Evolutionary conservation across 2,329 filamentous ascomycete species (phyloP).

Genomic region (Daldinia sp.): DNA sequence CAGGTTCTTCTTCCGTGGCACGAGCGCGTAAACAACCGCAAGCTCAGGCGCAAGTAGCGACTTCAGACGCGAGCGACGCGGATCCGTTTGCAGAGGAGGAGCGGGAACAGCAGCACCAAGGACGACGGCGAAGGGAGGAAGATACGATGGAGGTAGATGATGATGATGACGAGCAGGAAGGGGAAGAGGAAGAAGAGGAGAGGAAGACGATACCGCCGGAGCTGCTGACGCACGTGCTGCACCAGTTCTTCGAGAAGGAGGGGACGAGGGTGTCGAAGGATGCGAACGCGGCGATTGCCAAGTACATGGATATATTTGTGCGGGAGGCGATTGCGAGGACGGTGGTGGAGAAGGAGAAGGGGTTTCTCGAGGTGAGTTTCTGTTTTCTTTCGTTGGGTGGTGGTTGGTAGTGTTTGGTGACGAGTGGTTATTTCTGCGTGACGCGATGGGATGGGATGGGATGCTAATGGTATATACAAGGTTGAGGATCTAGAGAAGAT

Average conservation of each 20-base stretch:
- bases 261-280: constrained; percentile 80
- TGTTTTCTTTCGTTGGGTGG: constrained; percentile 12
- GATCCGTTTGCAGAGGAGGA: constrained; percentile 50
- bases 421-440: constrained; percentile 10
- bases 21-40: constrained; percentile 32
- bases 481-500: constrained; percentile 92
- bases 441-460: constrained; percentile 1
- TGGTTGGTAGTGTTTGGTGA: neutral
- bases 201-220: constrained; percentile 74
- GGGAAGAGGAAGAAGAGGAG: constrained; percentile 50
- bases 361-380: constrained; percentile 77
- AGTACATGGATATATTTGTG: constrained; percentile 93
- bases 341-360: constrained; percentile 75
- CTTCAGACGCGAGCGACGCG: constrained; percentile 39
- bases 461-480: constrained; percentile 55
- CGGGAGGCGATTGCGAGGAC: constrained; percentile 87
- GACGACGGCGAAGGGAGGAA: constrained; percentile 16
- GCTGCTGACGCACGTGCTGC: constrained; percentile 79
- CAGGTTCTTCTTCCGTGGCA: constrained; percentile 3
- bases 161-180: constrained; percentile 47
- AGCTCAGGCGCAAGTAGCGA: constrained; percentile 13
- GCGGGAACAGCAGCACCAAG: constrained; percentile 2
- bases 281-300: constrained; percentile 80
- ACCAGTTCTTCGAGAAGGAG: constrained; percentile 81
- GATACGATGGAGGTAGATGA: constrained; percentile 38